Conservation (phyloP, 192 early-diverging fungal genomes). For the Gamsiella multidivaricata region DNA sequence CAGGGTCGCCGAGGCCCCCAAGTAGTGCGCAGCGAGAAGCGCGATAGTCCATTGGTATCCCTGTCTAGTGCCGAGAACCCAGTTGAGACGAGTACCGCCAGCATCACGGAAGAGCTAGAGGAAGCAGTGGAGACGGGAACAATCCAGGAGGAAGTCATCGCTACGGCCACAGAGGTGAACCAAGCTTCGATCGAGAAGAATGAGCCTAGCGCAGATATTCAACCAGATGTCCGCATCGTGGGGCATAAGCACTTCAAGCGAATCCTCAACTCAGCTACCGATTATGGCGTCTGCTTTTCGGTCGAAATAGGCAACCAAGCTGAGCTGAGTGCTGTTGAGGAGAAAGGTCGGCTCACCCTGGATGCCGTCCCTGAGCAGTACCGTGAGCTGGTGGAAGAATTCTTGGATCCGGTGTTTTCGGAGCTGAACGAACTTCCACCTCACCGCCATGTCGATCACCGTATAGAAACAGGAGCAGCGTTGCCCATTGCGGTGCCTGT, state of each 20-base stretch:
- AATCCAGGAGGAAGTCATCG: too few relatives aligned
- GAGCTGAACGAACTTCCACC: slow-evolving; percentile 22
- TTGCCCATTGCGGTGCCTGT: slow-evolving; percentile 9
- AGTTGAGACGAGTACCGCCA: too few relatives aligned
- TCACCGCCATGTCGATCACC: slow-evolving; percentile 17
- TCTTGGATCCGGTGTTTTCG: neutral
- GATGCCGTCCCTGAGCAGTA: neutral
- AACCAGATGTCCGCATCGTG: neutral
- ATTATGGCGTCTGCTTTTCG: slow-evolving; percentile 1
- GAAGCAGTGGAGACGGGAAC: neutral
- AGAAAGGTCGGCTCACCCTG: neutral
- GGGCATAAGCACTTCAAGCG: slow-evolving; percentile 8
- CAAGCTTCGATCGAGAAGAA: too few relatives aligned
- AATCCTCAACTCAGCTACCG: neutral
- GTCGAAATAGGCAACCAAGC: too few relatives aligned
- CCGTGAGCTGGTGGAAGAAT: neutral
- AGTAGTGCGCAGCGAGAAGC: too few relatives aligned
- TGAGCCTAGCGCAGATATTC: too few relatives aligned
- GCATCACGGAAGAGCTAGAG: neutral
- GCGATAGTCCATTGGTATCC: too few relatives aligned
- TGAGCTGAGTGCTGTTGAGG: too few relatives aligned
- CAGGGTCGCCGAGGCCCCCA: too few relatives aligned
- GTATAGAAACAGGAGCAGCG: slow-evolving; percentile 33
- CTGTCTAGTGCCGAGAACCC: too few relatives aligned
- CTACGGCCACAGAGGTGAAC: too few relatives aligned